Evolutionary conservation across 2,329 filamentous ascomycete genomes (phyloP).

Genomic region (Ceratocystis alfenasii): DNA sequence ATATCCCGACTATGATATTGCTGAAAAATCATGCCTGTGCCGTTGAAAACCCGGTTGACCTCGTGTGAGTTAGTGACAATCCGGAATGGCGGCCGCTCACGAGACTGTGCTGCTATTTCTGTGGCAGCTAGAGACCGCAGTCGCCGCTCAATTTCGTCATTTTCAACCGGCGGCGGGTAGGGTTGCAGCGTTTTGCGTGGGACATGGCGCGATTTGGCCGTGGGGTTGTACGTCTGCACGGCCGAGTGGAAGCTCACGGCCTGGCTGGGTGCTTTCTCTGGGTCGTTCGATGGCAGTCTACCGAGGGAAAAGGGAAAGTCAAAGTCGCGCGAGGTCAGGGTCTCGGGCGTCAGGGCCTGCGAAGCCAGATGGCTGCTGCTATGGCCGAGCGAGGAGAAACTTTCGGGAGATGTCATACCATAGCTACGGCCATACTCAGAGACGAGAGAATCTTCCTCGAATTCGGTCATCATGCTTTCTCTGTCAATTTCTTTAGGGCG

Average conservation of each 20-base stretch:
- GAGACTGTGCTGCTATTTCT: not conserved
- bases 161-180: not conserved
- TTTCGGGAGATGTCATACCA: constrained; percentile 43
- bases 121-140: not conserved
- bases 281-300: not conserved
- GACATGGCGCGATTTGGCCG: not conserved
- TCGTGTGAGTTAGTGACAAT: constrained; percentile 15
- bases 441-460: constrained; percentile 38
- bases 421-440: constrained; percentile 23
- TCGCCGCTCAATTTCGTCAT: not conserved
- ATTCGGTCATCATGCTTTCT: constrained; percentile 40
- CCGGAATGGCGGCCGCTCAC: constrained; percentile 10
- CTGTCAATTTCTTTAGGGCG: constrained; percentile 25
- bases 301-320: not conserved
- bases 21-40: constrained; percentile 11
- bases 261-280: not conserved
- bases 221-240: constrained; percentile 18
- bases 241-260: not conserved
- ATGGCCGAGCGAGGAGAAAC: constrained; percentile 35
- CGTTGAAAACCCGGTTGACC: constrained; percentile 17
- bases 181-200: not conserved
- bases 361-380: constrained; percentile 26
- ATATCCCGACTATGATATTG: not conserved
- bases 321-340: not conserved
- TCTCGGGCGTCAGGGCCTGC: not conserved